phyloP scores from a whole-genome alignment of 2,329 filamentous ascomycete species.

The Exophiala xenobiotica region DNA sequence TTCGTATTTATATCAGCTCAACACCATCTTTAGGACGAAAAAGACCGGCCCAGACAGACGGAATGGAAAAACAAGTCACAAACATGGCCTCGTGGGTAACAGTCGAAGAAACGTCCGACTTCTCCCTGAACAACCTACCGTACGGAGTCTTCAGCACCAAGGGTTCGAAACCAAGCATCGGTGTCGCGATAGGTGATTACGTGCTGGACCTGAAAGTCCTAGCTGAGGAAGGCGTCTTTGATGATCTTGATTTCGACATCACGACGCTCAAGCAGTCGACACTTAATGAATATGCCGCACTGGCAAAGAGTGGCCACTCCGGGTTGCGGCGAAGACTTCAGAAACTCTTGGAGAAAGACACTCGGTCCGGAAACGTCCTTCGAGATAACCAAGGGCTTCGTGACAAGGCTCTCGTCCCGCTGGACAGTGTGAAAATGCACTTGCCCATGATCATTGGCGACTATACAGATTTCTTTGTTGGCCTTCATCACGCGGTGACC shows the following conservation, averaged over 20 bases:
- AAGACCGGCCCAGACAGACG: no score
- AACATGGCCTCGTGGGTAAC: constrained; percentile 14
- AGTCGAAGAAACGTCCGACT: constrained; percentile 5
- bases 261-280: constrained; percentile 32
- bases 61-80: no score
- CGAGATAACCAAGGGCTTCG: constrained; percentile 5
- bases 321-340: constrained; percentile 44
- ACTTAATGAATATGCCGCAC: constrained; percentile 52
- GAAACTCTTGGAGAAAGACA: constrained; percentile 11
- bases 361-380: not conserved
- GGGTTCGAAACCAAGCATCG: constrained; percentile 2
- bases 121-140: constrained; percentile 18
- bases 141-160: constrained; percentile 17
- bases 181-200: constrained; percentile 14
- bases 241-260: constrained; percentile 7
- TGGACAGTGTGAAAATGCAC: constrained; percentile 50
- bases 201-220: constrained; percentile 13
- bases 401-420: not conserved
- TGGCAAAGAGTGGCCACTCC: constrained; percentile 41
- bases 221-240: constrained; percentile 7
- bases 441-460: constrained; percentile 57
- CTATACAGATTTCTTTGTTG: constrained; percentile 57
- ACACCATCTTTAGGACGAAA: no score
- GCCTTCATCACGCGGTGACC: constrained; percentile 12
- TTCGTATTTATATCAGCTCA: no score